Base-by-base conservation (phyloP, 192 early-diverging fungal species). In the Neocallimastix lanati region DNA sequence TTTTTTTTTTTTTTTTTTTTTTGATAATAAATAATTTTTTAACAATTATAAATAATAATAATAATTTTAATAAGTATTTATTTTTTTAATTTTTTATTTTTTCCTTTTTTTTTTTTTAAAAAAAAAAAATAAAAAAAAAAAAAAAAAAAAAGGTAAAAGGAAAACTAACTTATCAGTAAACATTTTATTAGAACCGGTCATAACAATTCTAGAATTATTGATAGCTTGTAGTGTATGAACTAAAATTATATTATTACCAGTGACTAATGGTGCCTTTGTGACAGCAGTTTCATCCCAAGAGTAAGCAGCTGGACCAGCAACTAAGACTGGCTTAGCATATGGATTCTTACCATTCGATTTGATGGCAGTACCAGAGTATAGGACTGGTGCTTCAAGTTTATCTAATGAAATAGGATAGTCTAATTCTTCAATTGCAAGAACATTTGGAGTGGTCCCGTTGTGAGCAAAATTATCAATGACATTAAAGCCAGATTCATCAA, bases 191-290 rank as follows among this genome's bases (percentile, higher is more conserved):
- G 92, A 93, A 33, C 96, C 98, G 18, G 89, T 83, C 82, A 99
- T 90, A 5, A 91, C 90, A 18, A 96, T 92, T 28, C 98, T 86
- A 9, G 96, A 94, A 82, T 95, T 96, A 83, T 93, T 92, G 67
- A 93, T 86, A 9, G 98, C 90, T 87, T 99, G 96, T 84, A 97
- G 86, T 27, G 92, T 90, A 33, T 91, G 91, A 28, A 96, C 94
- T 29, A 98, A 86, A 7, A 87, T 91, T 29, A 96, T 81, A 1
- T 88, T 78, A 33, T 82, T 82, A 28, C 94, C 96, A 11, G 29
- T 80, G n/a, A 88, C 82, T 29, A 92, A 35, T 13, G 85, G 80
- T 0, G 80, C 77, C 29, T 85, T 83, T 33, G 81, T 79, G 27
- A 86, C 82, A 28, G 78, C 78, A 28, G 88, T 85, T 25, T 83